These are phyloP conservation scores for Flaveria trinervia DNA, from an alignment of 129 eudicot species.

Conservation along the genomic window DNA sequence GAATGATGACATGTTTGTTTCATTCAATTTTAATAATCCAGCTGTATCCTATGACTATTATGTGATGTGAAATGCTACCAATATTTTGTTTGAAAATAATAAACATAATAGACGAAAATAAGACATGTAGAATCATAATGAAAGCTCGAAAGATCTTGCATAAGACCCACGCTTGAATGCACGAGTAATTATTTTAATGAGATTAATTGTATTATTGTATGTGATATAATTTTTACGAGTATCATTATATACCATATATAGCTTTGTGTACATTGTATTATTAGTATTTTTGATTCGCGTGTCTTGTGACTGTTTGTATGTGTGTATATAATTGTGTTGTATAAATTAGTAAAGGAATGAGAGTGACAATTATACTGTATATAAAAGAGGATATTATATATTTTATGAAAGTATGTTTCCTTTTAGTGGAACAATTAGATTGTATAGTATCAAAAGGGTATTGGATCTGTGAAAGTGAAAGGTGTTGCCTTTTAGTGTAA, in stretches of 20 bases:
- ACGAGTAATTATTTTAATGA: neutral
- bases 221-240: too few species aligned
- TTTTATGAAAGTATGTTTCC: neutral
- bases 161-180: neutral
- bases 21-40: neutral
- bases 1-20: constrained; percentile 12
- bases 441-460: neutral
- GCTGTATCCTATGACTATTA: neutral
- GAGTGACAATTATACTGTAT: neutral
- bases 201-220: too few species aligned
- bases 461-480: neutral
- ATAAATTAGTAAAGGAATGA: neutral
- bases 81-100: constrained; percentile 8
- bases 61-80: constrained; percentile 18
- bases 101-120: constrained; percentile 9
- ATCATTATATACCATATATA: too few species aligned
- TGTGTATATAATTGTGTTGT: neutral
- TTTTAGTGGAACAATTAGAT: neutral
- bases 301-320: too few species aligned
- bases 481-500: too few species aligned
- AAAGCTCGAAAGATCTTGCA: constrained; percentile 17
- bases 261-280: too few species aligned
- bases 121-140: constrained; percentile 8
- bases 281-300: too few species aligned
- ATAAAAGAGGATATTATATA: too few species aligned